Percentiles rank a stretch among this genome's conserved stretches.
Evolutionary conservation across 805 yeast species (phyloP).

Genomic region (Wickerhamiella occidentalis): DNA sequence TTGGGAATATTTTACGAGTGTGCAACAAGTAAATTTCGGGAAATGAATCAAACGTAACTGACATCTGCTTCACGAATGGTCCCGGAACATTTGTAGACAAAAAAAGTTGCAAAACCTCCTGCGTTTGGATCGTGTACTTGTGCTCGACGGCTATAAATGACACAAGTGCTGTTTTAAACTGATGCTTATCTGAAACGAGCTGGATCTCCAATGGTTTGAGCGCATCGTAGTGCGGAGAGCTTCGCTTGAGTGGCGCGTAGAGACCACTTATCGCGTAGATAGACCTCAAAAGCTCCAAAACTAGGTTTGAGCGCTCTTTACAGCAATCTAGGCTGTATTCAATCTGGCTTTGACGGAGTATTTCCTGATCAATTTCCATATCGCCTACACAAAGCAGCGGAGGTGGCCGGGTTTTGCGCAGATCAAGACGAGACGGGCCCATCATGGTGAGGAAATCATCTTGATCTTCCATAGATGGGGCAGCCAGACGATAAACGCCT

Average conservation of each 20-base stretch:
- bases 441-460: slow-evolving; percentile 11
- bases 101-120: slow-evolving; percentile 16
- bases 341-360: neutral
- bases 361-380: neutral
- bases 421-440: slow-evolving; percentile 7
- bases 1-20: slow-evolving; percentile 12
- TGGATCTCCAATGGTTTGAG: slow-evolving; percentile 7
- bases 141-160: slow-evolving; percentile 13
- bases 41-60: slow-evolving; percentile 16
- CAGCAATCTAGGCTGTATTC: slow-evolving; percentile 10
- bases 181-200: neutral
- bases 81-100: slow-evolving; percentile 10
- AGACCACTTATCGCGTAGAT: neutral
- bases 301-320: slow-evolving; percentile 7
- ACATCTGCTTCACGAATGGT: slow-evolving; percentile 12
- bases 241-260: neutral
- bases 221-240: slow-evolving; percentile 15
- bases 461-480: neutral
- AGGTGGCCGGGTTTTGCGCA: slow-evolving; percentile 1
- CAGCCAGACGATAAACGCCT: slow-evolving; percentile 13
- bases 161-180: neutral
- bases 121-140: slow-evolving; percentile 9
- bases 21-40: slow-evolving; percentile 21
- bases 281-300: neutral
- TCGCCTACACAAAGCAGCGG: slow-evolving; percentile 1